phyloP scores from a whole-genome alignment of 441 rosid species.

The Arabidopsis lyrata region DNA sequence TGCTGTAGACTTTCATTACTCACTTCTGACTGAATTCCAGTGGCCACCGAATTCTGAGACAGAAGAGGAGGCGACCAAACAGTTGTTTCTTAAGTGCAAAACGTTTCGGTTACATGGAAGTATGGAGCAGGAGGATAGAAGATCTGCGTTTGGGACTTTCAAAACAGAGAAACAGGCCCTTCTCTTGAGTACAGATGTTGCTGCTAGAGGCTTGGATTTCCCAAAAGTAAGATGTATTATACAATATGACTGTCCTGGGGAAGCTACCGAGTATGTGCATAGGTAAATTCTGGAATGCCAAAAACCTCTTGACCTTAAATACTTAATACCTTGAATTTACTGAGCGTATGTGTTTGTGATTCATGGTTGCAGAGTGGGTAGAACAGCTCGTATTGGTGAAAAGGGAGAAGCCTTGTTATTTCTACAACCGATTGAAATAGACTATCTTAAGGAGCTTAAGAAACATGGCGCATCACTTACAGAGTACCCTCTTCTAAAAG shows the following conservation, averaged over 20 bases:
- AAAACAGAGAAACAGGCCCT: conserved; percentile 82
- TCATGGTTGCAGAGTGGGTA: conserved; percentile 79
- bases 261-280: conserved; percentile 97
- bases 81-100: conserved; percentile 72
- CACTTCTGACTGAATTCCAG: conserved; percentile 71
- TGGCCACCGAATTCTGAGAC: conserved; percentile 63
- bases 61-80: conserved; percentile 52
- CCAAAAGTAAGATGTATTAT: conserved; percentile 90
- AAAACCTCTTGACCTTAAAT: conserved; percentile 23
- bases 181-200: conserved; percentile 86
- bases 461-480: conserved; percentile 82
- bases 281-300: conserved; percentile 56
- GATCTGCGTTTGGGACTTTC: conserved; percentile 76
- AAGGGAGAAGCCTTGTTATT: conserved; percentile 86
- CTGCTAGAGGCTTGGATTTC: conserved; percentile 96
- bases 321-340: background rate
- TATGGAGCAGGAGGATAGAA: conserved; percentile 94
- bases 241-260: conserved; percentile 99
- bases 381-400: conserved; percentile 96
- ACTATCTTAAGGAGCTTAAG: conserved; percentile 79
- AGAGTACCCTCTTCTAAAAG: conserved; percentile 82
- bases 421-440: conserved; percentile 87
- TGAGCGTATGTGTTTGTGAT: conserved; percentile 21
- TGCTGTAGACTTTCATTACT: conserved; percentile 94
- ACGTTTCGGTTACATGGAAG: conserved; percentile 87